Base-by-base conservation (phyloP, 2,329 filamentous ascomycete species). In the Fonsecaea erecta region DNA sequence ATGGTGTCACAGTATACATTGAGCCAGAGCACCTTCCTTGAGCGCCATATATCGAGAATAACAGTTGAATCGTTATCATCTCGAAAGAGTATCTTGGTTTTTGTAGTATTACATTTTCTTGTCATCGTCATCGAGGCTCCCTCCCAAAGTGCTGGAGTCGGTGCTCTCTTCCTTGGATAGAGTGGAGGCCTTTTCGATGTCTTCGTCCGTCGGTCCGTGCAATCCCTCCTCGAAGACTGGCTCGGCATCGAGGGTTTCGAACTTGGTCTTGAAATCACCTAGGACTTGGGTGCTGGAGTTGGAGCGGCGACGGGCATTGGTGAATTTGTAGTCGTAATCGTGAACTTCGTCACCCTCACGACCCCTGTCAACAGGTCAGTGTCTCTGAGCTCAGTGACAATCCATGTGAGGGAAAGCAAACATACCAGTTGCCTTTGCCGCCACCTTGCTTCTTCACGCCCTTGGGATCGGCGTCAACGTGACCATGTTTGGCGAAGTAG, bases 391-490 rank as follows among this genome's bases (percentile, higher is more conserved):
- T 18, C 34, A 65, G 52, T 6, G 26, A 12, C 30, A 46, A 54
- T 30, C 16, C 55, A 63, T 40, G 51, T 14, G 69, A 28, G 21
- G 48, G 32, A 52, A 12, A 52, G 60, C n/a, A n/a, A n/a, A 57
- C 89, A 79, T 86, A 97, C 94, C 94, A 99, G 80, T 97, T 97
- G 76, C 90, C 92, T 80, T 91, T 93, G 72, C 94, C 94, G 72
- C 86, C 90, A 69, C 94, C 94, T 75, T 96, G 91, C 84, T 99
- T 99, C 88, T 99, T 99, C 76, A 90, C 89, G 84, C 96, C 95
- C 79, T 92, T 93, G 67, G 95, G 94, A 75, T 96, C 91, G 72
- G 85, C 83, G 75, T 93, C 93, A 73, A 87, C 83, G 76, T 90
- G 89, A 71, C 94, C 94, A 66, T 87, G 82, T 83, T 97, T 97